Conservation (phyloP, 192 early-diverging fungal species). For the Dimargaris xerosporica region DNA sequence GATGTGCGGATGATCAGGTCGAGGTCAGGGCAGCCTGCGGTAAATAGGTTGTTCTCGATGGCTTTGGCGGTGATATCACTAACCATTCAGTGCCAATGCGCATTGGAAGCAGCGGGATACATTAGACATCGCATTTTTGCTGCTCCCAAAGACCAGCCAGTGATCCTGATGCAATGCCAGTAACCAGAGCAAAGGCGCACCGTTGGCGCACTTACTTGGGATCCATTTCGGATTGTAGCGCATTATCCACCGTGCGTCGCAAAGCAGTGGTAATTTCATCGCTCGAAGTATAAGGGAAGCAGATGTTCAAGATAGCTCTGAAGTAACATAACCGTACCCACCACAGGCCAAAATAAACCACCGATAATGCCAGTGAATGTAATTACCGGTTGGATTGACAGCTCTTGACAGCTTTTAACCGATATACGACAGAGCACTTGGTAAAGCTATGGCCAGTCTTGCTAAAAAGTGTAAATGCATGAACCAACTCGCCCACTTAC, state of each 20-base stretch:
- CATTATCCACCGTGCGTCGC: slow-evolving; percentile 33
- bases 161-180: neutral
- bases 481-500: slow-evolving; percentile 13
- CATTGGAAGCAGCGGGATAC: neutral
- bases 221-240: slow-evolving; percentile 34
- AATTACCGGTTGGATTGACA: too few species aligned
- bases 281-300: slow-evolving; percentile 79
- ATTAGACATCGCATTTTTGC: neutral
- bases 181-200: neutral
- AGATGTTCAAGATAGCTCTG: slow-evolving; percentile 74
- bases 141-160: neutral
- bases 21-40: slow-evolving; percentile 43
- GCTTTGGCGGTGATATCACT: slow-evolving; percentile 49
- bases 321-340: too few species aligned
- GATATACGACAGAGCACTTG: too few species aligned
- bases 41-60: slow-evolving; percentile 47
- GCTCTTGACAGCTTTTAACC: too few species aligned
- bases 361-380: too few species aligned
- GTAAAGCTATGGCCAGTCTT: too few species aligned
- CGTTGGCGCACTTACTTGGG: slow-evolving; percentile 16
- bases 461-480: too few species aligned
- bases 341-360: too few species aligned
- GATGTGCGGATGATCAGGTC: slow-evolving; percentile 88
- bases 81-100: neutral
- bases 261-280: slow-evolving; percentile 78